A percentile compares a stretch with the other conserved stretches of the same genome.
Conservation (phyloP, 2,329 filamentous ascomycete species). For the Xylaria sp. region DNA sequence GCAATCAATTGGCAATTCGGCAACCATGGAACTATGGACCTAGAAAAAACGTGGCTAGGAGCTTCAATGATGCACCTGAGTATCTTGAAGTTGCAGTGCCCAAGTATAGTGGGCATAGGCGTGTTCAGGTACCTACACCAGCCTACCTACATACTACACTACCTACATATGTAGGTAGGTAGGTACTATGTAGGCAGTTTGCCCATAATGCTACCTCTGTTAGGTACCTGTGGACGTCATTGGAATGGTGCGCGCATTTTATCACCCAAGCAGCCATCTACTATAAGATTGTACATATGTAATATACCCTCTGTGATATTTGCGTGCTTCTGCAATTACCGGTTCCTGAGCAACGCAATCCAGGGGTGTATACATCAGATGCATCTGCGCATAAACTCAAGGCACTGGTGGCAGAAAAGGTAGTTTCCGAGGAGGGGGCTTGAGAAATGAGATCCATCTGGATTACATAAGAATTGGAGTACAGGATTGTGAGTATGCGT, state of each 20-base stretch:
- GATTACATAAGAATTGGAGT: conserved; percentile 33
- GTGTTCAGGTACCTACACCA: too few relatives aligned
- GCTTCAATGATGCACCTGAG: not conserved
- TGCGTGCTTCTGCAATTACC: conserved; percentile 30
- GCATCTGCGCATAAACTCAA: conserved; percentile 29
- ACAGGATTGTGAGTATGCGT: not conserved
- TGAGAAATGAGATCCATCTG: conserved; percentile 21
- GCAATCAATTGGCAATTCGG: not conserved
- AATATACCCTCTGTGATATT: not conserved
- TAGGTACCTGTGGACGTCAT: not conserved
- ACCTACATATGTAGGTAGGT: too few relatives aligned
- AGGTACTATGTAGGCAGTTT: too few relatives aligned
- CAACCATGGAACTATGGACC: not conserved
- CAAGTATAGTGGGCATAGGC: too few relatives aligned
- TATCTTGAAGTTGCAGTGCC: not conserved
- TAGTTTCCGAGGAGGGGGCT: conserved; percentile 20
- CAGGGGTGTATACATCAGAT: conserved; percentile 27
- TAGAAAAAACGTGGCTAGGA: not conserved
- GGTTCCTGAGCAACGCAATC: conserved; percentile 26
- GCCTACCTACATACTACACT: not conserved
- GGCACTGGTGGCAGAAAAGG: conserved; percentile 12
- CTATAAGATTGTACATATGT: conserved; percentile 8
- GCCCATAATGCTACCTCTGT: too few relatives aligned
- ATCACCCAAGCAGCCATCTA: not conserved
- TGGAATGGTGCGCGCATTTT: conserved; percentile 4